Conservation (phyloP, 2,329 filamentous ascomycete species). For the Ilyonectria mors-panacis region DNA sequence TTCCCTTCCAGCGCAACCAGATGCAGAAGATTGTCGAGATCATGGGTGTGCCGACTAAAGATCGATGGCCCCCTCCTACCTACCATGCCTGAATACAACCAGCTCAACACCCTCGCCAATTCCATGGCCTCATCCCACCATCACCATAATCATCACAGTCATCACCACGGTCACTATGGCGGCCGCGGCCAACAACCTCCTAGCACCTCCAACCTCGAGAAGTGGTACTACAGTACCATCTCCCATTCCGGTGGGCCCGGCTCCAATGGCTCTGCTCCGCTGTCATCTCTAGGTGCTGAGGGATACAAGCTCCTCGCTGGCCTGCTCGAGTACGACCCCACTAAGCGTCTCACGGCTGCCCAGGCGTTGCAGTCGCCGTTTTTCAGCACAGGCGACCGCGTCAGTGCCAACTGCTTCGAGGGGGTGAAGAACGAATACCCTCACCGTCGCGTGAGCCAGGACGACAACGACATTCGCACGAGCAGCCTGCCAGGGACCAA, state of each 20-base stretch:
- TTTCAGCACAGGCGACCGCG: conserved; percentile 81
- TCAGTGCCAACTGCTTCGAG: conserved; percentile 90
- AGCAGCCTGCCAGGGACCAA: conserved; percentile 93
- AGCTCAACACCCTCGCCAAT: conserved; percentile 72
- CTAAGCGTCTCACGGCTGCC: conserved; percentile 88
- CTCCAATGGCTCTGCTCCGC: conserved; percentile 52
- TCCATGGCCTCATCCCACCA: conserved; percentile 63
- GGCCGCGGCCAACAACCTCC: conserved; percentile 57
- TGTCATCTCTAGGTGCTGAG: conserved; percentile 78
- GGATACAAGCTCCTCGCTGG: conserved; percentile 87
- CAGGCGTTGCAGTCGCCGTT: conserved; percentile 93
- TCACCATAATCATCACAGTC: conserved; percentile 58
- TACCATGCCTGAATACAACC: conserved; percentile 88
- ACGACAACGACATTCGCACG: conserved; percentile 96
- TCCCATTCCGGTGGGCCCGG: conserved; percentile 64
- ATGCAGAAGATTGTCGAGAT: conserved; percentile 99
- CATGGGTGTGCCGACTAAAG: conserved; percentile 89
- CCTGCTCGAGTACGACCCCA: conserved; percentile 93
- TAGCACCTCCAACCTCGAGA: conserved; percentile 74
- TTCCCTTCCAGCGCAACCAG: conserved; percentile 97
- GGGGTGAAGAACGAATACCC: conserved; percentile 92
- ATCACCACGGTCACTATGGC: conserved; percentile 59
- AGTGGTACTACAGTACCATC: conserved; percentile 83
- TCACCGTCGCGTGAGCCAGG: conserved; percentile 88
- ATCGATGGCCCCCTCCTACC: conserved; percentile 89